Base-by-base conservation (phyloP, 176 grass and related monocot genomes). In the Themeda triandra region DNA sequence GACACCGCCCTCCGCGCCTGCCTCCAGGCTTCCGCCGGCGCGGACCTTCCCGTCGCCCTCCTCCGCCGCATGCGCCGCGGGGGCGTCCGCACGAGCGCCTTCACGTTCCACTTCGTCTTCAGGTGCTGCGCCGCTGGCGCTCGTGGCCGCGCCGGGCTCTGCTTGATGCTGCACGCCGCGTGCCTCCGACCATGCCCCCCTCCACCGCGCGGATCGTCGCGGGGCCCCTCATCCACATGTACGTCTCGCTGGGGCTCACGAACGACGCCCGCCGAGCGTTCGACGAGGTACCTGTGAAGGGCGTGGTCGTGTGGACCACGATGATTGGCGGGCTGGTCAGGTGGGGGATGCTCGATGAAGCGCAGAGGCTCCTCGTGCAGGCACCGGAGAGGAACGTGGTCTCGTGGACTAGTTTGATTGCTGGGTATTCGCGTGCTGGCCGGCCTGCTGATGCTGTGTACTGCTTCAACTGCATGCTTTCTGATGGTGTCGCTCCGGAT, bases 31-130 rank as follows among this genome's bases (percentile, higher is more conserved):
- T 71, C 63, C 32, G 41, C 53, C 18, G 29, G 27, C 13, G 37
- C 73, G 0, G 29, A 17, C 6, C 64, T 48, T 6, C 83, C 82
- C 1, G 0, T 90, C 14, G 6, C 37, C 46, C 24, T 91, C 23
- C 84, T 85, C 85, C 85, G 60, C 53, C 35, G 54, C 3, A 92
- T 92, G 92, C 89, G 66, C 58, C 69, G 74, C 9, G 59, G 0
- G 28, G 66, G 32, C n/a, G 64, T 89, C 23, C 37, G 25, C 53
- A 71, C 89, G 6, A 78, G 89, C 45, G 60, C 73, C 79, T 94
- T 85, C 70, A 88, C 92, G 17, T 94, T 94, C 85, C 92, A 83
- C 62, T 94, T 88, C 85, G 72, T 94, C 35, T 92, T 94, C 85
- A 88, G 83, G 67, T 90, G 87, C 14, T 92, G 87, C 40, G 14